A percentile compares a stretch with the other conserved stretches of the same genome.
Evolutionary conservation across 1,284 basidiomycete genomes (phyloP).

Genomic region (Irpex sp.): DNA sequence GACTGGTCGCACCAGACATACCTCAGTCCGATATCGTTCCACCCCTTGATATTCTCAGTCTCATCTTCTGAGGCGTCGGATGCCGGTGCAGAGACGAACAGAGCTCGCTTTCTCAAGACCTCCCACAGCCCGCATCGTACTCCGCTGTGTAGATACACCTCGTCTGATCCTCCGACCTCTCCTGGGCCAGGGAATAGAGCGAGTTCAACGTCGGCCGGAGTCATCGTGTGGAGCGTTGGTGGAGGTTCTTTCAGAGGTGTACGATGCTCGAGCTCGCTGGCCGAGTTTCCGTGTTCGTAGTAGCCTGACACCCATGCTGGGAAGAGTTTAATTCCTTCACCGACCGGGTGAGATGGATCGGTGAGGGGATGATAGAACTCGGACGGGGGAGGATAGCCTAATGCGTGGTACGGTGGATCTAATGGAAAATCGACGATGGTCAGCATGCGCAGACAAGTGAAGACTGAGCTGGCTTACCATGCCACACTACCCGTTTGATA

Average conservation of each 20-base stretch:
- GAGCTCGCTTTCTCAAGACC: conserved; percentile 16
- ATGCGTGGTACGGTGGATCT: conserved; percentile 23
- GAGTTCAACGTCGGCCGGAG: conserved; percentile 19
- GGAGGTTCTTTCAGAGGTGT: conserved; percentile 15
- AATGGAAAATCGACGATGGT: background rate
- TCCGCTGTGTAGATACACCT: conserved; percentile 17
- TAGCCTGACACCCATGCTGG: conserved; percentile 33
- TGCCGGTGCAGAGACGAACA: conserved; percentile 9
- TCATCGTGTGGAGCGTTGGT: conserved; percentile 22
- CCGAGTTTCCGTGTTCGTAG: conserved; percentile 29
- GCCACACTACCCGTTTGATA: conserved; percentile 14
- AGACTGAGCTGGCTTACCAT: background rate
- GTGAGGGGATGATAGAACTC: conserved; percentile 30
- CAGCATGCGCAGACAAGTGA: background rate
- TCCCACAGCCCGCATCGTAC: conserved; percentile 21
- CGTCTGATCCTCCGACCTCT: conserved; percentile 27
- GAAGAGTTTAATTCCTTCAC: conserved; percentile 25
- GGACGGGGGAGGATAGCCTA: conserved; percentile 28
- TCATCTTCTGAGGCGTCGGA: background rate
- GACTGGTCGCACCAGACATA: conserved; percentile 31
- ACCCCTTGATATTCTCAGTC: conserved; percentile 3
- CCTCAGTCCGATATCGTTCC: conserved; percentile 22
- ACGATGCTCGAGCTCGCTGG: conserved; percentile 20
- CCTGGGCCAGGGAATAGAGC: conserved; percentile 20
- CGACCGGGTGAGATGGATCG: conserved; percentile 23